Conservation (phyloP, 2,329 filamentous ascomycete species). For the Verticillium zaregamsianum region DNA sequence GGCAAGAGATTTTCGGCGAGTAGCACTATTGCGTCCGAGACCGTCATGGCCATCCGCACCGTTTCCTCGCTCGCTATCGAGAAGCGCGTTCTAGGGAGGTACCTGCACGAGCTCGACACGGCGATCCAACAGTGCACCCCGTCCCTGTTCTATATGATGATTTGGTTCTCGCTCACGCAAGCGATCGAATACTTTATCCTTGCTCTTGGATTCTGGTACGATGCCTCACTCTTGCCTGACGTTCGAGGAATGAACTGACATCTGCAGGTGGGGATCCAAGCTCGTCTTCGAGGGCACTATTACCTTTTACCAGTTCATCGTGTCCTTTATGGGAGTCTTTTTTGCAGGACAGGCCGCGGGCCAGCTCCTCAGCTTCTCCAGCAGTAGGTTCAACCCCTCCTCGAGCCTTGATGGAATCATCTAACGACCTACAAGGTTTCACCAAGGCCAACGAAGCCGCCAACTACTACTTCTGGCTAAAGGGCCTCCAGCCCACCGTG, state of each 20-base stretch:
- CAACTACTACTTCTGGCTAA: conserved; percentile 32
- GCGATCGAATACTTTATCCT: conserved; percentile 23
- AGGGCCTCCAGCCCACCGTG: conserved; percentile 12
- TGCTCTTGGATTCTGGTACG: conserved; percentile 32
- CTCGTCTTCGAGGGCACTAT: background rate
- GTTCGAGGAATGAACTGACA: background rate
- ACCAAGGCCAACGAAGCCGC: conserved; percentile 33
- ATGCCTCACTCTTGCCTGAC: background rate
- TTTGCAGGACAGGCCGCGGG: conserved; percentile 11
- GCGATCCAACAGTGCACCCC: background rate
- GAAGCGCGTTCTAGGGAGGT: conserved; percentile 25
- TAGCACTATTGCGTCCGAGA: conserved; percentile 41
- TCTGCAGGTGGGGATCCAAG: background rate
- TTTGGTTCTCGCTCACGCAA: conserved; percentile 21
- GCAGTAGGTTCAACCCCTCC: background rate
- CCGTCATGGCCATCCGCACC: conserved; percentile 39
- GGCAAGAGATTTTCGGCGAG: conserved; percentile 31
- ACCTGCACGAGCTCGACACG: conserved; percentile 24
- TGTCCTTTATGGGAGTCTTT: conserved; percentile 26
- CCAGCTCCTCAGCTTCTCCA: conserved; percentile 5
- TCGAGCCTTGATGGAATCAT: background rate
- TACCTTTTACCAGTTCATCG: conserved; percentile 14
- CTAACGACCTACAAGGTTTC: background rate
- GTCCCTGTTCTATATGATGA: conserved; percentile 17
- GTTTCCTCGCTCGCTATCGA: conserved; percentile 35